Evolutionary conservation across 2,329 filamentous ascomycete species (phyloP).

Genomic region (Diaporthe citriasiana): DNA sequence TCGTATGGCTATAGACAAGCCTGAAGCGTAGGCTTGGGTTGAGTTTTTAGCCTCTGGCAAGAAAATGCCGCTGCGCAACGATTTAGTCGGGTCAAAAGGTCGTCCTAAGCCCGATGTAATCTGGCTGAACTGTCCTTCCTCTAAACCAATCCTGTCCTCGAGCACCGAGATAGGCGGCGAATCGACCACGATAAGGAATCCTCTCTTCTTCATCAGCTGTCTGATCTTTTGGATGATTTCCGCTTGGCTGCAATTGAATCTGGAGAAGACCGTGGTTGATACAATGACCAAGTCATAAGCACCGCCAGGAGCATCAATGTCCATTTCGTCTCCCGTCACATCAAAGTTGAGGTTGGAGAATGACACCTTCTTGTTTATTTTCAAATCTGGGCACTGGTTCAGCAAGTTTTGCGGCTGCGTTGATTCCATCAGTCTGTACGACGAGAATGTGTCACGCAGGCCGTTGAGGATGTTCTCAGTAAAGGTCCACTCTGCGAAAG

Average conservation of each 20-base stretch:
- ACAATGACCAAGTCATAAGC: conserved; percentile 49
- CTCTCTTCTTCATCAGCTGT: conserved; percentile 49
- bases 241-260: conserved; percentile 1
- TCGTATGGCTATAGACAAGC: conserved; percentile 55
- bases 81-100: conserved; percentile 52
- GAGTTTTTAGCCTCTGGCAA: conserved; percentile 49
- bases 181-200: conserved; percentile 51
- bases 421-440: conserved; percentile 48
- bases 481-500: conserved; percentile 50
- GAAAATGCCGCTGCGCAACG: conserved; percentile 54
- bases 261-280: conserved; percentile 45
- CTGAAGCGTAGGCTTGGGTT: conserved; percentile 51
- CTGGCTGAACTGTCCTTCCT: conserved; percentile 17
- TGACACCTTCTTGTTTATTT: conserved; percentile 43
- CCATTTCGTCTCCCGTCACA: conserved; percentile 37
- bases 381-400: conserved; percentile 36
- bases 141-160: conserved; percentile 44
- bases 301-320: conserved; percentile 34
- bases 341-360: conserved; percentile 46
- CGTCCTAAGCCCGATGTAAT: conserved; percentile 40
- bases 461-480: conserved; percentile 51
- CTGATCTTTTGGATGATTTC: conserved; percentile 43
- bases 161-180: conserved; percentile 43
- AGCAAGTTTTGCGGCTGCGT: conserved; percentile 44
- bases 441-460: conserved; percentile 50